These are phyloP conservation scores for Colletotrichum salicis DNA, from an alignment of 2,329 filamentous ascomycete species.

Conservation along the genomic window DNA sequence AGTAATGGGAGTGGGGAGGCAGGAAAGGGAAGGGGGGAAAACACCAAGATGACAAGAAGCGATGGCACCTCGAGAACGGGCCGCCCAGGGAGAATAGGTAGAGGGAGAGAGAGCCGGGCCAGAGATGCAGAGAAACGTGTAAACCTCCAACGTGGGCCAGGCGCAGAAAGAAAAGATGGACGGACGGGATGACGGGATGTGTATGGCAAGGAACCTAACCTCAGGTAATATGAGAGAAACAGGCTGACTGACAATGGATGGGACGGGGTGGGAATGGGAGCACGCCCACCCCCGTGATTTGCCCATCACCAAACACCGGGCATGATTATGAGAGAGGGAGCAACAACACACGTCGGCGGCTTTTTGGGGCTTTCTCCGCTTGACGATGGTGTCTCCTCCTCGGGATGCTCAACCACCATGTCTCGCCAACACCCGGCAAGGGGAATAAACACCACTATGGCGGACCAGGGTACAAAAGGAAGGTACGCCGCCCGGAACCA, in stretches of 20 bases:
- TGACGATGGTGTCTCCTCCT: neutral
- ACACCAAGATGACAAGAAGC: slow-evolving; percentile 34
- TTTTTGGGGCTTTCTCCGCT: slow-evolving; percentile 7
- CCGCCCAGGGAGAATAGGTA: slow-evolving; percentile 12
- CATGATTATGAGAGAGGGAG: neutral
- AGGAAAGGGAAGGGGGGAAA: slow-evolving; percentile 22
- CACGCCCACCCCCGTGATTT: slow-evolving; percentile 12
- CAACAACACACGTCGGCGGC: slow-evolving; percentile 3
- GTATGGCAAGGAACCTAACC: slow-evolving; percentile 10
- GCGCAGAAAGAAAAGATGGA: slow-evolving; percentile 32
- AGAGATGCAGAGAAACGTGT: slow-evolving; percentile 7
- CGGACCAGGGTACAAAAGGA: slow-evolving; percentile 4
- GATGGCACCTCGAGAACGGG: slow-evolving; percentile 28
- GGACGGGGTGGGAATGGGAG: slow-evolving; percentile 26
- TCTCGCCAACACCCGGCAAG: slow-evolving; percentile 28
- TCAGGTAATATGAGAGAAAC: slow-evolving; percentile 1
- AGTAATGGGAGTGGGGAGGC: slow-evolving; percentile 25
- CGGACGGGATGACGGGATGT: slow-evolving; percentile 9
- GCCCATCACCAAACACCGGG: neutral
- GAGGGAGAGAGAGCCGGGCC: neutral
- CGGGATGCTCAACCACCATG: slow-evolving; percentile 11
- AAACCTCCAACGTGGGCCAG: slow-evolving; percentile 31
- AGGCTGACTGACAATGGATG: slow-evolving; percentile 8
- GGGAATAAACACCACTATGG: slow-evolving; percentile 16
- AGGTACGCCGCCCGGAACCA: slow-evolving; percentile 5